Evolutionary conservation across 208 protist genomes (phyloP), one percentile per base, ranked within the genome.

Genomic region (Leishmania gerbilli): DNA sequence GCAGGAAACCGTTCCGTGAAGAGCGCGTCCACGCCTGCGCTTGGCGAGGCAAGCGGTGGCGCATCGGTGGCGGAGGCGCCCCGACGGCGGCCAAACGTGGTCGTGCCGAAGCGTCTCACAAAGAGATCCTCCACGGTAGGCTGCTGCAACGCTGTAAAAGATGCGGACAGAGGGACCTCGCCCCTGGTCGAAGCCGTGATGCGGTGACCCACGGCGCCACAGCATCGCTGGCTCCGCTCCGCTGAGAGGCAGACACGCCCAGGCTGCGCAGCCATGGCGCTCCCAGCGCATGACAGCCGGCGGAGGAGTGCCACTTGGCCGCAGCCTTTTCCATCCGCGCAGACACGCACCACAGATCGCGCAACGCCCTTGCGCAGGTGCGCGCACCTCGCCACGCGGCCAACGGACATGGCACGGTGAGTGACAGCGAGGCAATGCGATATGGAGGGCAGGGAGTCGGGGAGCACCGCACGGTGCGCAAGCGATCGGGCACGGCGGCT

Each of bases 111-210:
- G 34, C 24, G 58, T 24, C 31, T 47, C 56, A 47, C 2, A 37
- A 78, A 68, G 58, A 67, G 42, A 74, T 74, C 68, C 45, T 74
- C 68, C 68, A 24, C 68, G 7, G 71, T 62, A 17, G 47, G 51
- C 45, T 17, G 45, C 42, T 27, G 71, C 47, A 51, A n/a, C 27
- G 27, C n/a, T 31, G 71, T 76, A 6, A 69, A 45, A 3, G 5
- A 27, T n/a, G 3, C 34, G 13, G 19, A 45, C 34, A n/a, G 64
- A 69, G 34, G 64, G 3, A 0, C 37, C 64, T 17, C 64, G 24
- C 64, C 64, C 1, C 64, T 69, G 24, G 9, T 1, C 34, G n/a
- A 1, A 37, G 8, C 64, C 7, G 15, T 31, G 34, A 13, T 27
- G 34, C 34, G 34, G 34, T 69, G n/a, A 37, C 15, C 11, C 15